phyloP scores from a whole-genome alignment of 495 filamentous ascomycete genomes.

The Opeltia flavorubescens region DNA sequence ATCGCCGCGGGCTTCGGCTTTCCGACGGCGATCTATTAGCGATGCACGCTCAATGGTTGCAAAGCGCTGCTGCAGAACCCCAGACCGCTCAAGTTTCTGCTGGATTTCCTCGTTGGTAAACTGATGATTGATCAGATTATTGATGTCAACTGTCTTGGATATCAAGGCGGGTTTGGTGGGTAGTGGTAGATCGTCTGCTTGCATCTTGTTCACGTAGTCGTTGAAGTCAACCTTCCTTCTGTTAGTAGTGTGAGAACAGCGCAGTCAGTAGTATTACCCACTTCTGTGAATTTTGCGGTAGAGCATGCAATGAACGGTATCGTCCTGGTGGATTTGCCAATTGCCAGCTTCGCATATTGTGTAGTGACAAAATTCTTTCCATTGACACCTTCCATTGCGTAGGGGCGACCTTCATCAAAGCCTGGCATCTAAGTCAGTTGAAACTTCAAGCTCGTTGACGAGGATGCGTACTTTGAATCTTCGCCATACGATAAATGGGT shows the following conservation, averaged over 20 bases:
- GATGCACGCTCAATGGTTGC: constrained; percentile 49
- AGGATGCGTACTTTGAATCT: constrained; percentile 58
- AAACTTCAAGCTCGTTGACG: not conserved
- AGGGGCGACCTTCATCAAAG: constrained; percentile 63
- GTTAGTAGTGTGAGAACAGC: not conserved
- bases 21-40: constrained; percentile 43
- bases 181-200: constrained; percentile 53
- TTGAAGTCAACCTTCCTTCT: constrained; percentile 6
- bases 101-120: constrained; percentile 73
- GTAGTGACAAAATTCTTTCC: constrained; percentile 62
- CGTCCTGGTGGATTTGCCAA: constrained; percentile 62
- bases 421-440: constrained; percentile 37
- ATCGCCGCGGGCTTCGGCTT: constrained; percentile 50
- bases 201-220: constrained; percentile 58
- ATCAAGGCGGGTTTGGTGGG: constrained; percentile 51
- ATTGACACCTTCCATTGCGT: constrained; percentile 55
- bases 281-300: constrained; percentile 59
- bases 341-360: constrained; percentile 55
- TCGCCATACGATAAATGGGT: constrained; percentile 69
- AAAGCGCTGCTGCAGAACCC: constrained; percentile 43
- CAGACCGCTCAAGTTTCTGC: constrained; percentile 57
- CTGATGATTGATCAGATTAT: constrained; percentile 54
- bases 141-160: constrained; percentile 68
- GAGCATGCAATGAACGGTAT: constrained; percentile 79
- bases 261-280: constrained; percentile 21